A percentile compares a stretch with the other conserved stretches of the same genome.
These are phyloP conservation scores for Cyclostephanos invisitatus DNA, from an alignment of 108 stramenopile species.

Conservation along the genomic window DNA sequence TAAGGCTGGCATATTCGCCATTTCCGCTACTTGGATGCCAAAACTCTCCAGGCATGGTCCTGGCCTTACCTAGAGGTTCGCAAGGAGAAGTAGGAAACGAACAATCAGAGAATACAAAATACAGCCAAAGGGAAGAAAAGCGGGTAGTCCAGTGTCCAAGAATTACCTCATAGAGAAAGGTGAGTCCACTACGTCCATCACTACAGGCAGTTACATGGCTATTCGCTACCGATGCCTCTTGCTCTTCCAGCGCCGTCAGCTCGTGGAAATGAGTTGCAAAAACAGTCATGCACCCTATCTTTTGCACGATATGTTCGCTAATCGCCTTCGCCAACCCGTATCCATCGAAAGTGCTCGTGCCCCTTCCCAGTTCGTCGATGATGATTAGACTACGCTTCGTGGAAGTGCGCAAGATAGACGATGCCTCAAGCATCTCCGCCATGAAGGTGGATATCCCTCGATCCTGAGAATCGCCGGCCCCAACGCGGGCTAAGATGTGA, in stretches of 20 bases:
- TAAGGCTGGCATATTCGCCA: slow-evolving; percentile 86
- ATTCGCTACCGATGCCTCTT: slow-evolving; percentile 69
- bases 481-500: slow-evolving; percentile 90
- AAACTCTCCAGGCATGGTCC: slow-evolving; percentile 95
- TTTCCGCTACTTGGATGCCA: slow-evolving; percentile 96
- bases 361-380: slow-evolving; percentile 99
- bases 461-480: slow-evolving; percentile 95
- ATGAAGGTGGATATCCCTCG: slow-evolving; percentile 98
- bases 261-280: slow-evolving; percentile 99
- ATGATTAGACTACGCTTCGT: slow-evolving; percentile 92
- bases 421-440: slow-evolving; percentile 99
- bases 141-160: background rate
- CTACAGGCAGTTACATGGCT: slow-evolving; percentile 89
- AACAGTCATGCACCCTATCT: slow-evolving; percentile 83
- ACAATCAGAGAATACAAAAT: background rate
- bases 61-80: slow-evolving; percentile 58
- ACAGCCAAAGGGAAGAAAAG: slow-evolving; percentile 12
- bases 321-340: slow-evolving; percentile 97
- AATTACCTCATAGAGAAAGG: slow-evolving; percentile 75
- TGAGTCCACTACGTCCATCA: slow-evolving; percentile 65
- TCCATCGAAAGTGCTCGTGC: slow-evolving; percentile 97
- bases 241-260: slow-evolving; percentile 78
- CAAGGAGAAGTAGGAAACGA: background rate
- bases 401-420: slow-evolving; percentile 86
- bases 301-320: slow-evolving; percentile 83